These are phyloP conservation scores for Ocimum tenuiflorum DNA, from an alignment of 257 asterid species.

Conservation along the genomic window DNA sequence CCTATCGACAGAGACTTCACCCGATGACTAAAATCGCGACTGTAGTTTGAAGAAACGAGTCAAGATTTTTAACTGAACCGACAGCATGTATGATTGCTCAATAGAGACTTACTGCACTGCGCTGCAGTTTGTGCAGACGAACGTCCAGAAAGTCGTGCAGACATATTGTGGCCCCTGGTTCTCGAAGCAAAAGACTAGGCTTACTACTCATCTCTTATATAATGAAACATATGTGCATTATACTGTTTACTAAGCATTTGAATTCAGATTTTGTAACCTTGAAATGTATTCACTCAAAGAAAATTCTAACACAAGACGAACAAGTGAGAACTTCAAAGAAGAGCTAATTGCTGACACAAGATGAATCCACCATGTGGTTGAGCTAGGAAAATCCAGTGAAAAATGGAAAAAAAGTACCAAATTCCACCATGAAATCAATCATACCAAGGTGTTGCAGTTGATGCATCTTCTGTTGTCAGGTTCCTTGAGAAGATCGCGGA, in stretches of 20 bases:
- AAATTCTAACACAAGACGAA: too few relatives aligned
- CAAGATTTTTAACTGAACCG: too few relatives aligned
- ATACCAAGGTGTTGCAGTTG: slow-evolving; percentile 80
- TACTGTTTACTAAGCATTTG: too few relatives aligned
- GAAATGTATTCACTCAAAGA: too few relatives aligned
- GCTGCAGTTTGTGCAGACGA: slow-evolving; percentile 84
- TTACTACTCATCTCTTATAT: too few relatives aligned
- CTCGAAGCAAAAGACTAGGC: not conserved
- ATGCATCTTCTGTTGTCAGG: slow-evolving; percentile 74
- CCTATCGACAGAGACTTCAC: slow-evolving; percentile 92
- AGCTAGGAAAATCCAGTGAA: not conserved
- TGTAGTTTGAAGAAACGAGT: slow-evolving; percentile 26
- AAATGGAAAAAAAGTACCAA: not conserved
- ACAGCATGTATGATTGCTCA: not conserved
- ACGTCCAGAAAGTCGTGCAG: slow-evolving; percentile 89
- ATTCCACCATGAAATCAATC: not conserved
- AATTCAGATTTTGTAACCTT: too few relatives aligned
- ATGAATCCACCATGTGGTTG: too few relatives aligned
- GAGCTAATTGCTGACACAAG: too few relatives aligned
- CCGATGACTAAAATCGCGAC: slow-evolving; percentile 85
- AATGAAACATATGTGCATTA: too few relatives aligned
- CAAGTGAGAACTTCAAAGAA: too few relatives aligned
- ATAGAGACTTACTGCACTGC: slow-evolving; percentile 80
- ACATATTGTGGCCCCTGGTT: slow-evolving; percentile 91
- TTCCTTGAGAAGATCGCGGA: slow-evolving; percentile 69